Evolutionary conservation across 148 eudicot genomes (phyloP), one percentile per base, ranked within the genome.

Genomic region (Nepenthes mirabilis): DNA sequence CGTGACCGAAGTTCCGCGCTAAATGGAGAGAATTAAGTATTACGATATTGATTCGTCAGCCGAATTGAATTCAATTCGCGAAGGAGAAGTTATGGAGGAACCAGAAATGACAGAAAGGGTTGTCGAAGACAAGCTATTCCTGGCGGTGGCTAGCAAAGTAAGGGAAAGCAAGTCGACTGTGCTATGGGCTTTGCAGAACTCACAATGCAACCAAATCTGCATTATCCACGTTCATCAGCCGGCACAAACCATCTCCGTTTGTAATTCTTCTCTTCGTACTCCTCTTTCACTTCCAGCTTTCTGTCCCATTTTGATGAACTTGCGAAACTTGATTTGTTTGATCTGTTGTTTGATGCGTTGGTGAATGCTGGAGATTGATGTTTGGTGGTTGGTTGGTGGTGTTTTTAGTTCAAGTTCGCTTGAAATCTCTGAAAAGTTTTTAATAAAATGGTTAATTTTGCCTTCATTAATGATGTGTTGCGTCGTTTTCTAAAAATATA

Each of bases 151-250:
- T 9, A 73, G 66, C 14, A 75, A 73, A 34, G 43, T 73, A 9
- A 77, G 73, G 63, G 66, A 70, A 13, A 69, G 69, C 61, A 66
- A 70, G 59, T 67, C 67, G 14, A 60, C 57, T 59, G 37, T 73
- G 33, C 36, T 9, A 47, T 77, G 81, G 81, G 81, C 77, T 55
- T 56, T 77, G 66, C 77, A 77, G 37, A 70, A 63, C 45, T 77
- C 74, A 35, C 57, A 57, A 36, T 77, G 77, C 50, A 73, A 59
- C 65, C 60, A 66, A 36, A 70, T 77, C 5, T 77, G 81, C 55
- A 62, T 77, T 1, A 9, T 60, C 36, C 65, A 77, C 73, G 81
- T 73, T 71, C 82, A 78, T 74, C 63, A 73, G 48, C 79, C 82
- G 40, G 71, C 74, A 4, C 74, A 71, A 55, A 58, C 69, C 63